These are phyloP conservation scores for Phyllosticta ampelicida DNA, from an alignment of 2,329 filamentous ascomycete species.

Conservation along the genomic window DNA sequence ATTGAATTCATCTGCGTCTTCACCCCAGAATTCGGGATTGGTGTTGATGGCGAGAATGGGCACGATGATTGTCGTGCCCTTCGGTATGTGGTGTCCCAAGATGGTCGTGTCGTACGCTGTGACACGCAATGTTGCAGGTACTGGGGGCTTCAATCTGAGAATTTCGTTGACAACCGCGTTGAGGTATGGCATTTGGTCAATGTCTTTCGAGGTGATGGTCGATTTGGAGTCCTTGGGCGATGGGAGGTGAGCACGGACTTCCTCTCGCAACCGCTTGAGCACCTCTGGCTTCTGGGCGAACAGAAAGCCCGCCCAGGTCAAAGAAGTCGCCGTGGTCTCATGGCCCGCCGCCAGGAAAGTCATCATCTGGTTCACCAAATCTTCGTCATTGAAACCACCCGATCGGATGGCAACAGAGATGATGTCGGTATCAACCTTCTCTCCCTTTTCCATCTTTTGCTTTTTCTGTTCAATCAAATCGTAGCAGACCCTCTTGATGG, in stretches of 20 bases:
- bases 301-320: slow-evolving; percentile 45
- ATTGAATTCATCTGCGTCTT: slow-evolving; percentile 62
- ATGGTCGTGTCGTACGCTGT: slow-evolving; percentile 55
- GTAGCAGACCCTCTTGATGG: slow-evolving; percentile 49
- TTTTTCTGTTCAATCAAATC: slow-evolving; percentile 64
- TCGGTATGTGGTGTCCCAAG: slow-evolving; percentile 53
- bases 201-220: slow-evolving; percentile 42
- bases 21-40: slow-evolving; percentile 60
- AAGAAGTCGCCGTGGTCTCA: slow-evolving; percentile 45
- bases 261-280: slow-evolving; percentile 39
- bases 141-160: slow-evolving; percentile 61
- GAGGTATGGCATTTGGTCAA: slow-evolving; percentile 69
- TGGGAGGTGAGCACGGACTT: slow-evolving; percentile 39
- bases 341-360: slow-evolving; percentile 68
- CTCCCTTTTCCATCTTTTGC: slow-evolving; percentile 37
- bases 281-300: slow-evolving; percentile 40
- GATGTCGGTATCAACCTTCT: slow-evolving; percentile 55
- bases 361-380: slow-evolving; percentile 83
- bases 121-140: slow-evolving; percentile 59
- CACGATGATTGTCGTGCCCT: slow-evolving; percentile 59
- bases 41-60: slow-evolving; percentile 59
- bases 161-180: slow-evolving; percentile 70
- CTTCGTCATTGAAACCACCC: slow-evolving; percentile 64
- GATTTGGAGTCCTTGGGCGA: slow-evolving; percentile 27
- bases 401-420: slow-evolving; percentile 69